A percentile compares a stretch with the other conserved stretches of the same genome.
phyloP scores from a whole-genome alignment of 2,329 filamentous ascomycete species.

The Cordyceps pruinosa region DNA sequence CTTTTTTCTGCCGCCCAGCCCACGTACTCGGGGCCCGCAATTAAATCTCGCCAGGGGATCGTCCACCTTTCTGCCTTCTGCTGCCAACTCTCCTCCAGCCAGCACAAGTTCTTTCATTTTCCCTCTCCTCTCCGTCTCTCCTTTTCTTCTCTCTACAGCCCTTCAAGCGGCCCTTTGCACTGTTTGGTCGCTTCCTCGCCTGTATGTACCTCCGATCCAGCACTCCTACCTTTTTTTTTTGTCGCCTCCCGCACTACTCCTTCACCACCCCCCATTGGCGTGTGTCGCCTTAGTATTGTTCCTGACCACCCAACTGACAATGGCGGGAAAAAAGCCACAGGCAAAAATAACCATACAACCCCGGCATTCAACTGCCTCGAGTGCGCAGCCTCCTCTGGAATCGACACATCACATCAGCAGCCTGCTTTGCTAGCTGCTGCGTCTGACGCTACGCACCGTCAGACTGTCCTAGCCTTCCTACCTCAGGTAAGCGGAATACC shows the following conservation, averaged over 20 bases:
- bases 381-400: background rate
- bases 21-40: background rate
- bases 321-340: background rate
- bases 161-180: background rate
- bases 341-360: background rate
- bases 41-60: constrained; percentile 13
- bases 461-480: background rate
- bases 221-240: background rate
- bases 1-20: background rate
- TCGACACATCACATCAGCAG: background rate
- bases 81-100: background rate
- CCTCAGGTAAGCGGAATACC: constrained; percentile 8
- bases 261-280: background rate
- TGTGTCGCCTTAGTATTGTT: background rate
- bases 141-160: background rate
- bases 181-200: background rate
- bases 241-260: background rate
- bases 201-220: constrained; percentile 4
- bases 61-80: background rate
- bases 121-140: too few species aligned
- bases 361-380: constrained; percentile 2
- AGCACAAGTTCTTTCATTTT: background rate
- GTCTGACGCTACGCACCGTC: constrained; percentile 4
- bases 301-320: background rate
- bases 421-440: background rate